Percentiles rank a stretch among this genome's conserved stretches.
These are phyloP conservation scores for Lippia alba DNA, from an alignment of 305 asterid species.

Conservation along the genomic window DNA sequence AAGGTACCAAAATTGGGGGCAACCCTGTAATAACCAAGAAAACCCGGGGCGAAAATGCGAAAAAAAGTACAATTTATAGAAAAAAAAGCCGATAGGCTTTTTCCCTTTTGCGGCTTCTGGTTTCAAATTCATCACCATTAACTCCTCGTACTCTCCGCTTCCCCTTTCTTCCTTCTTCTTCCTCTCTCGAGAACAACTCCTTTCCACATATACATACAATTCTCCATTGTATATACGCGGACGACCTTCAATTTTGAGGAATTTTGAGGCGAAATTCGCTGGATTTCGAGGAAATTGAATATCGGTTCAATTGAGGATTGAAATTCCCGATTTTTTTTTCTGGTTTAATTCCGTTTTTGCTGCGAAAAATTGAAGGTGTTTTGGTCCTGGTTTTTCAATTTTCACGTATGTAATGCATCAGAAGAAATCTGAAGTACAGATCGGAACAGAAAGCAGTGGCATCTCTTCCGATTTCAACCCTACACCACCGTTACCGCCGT, in stretches of 20 bases:
- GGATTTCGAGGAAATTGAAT: constrained; percentile 32
- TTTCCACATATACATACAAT: constrained; percentile 40
- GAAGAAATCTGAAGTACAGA: constrained; percentile 96
- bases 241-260: constrained; percentile 29
- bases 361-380: constrained; percentile 28
- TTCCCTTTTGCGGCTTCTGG: constrained; percentile 50
- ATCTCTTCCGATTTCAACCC: constrained; percentile 99
- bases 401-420: constrained; percentile 90
- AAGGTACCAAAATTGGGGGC: constrained; percentile 17
- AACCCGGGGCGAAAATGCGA: not conserved
- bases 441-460: constrained; percentile 99
- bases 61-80: constrained; percentile 14
- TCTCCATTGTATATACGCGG: constrained; percentile 1
- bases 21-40: constrained; percentile 17
- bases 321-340: constrained; percentile 1
- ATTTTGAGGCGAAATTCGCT: constrained; percentile 21
- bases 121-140: constrained; percentile 56
- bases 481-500: constrained; percentile 61
- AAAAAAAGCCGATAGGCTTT: constrained; percentile 18
- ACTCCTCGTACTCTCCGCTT: constrained; percentile 69
- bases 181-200: constrained; percentile 13
- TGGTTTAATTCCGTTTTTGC: too few species aligned
- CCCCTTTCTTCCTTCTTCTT: constrained; percentile 20
- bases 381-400: constrained; percentile 37
- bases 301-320: constrained; percentile 6